These are phyloP conservation scores for Candida takata DNA, from an alignment of 805 yeast genomes.

Conservation along the genomic window DNA sequence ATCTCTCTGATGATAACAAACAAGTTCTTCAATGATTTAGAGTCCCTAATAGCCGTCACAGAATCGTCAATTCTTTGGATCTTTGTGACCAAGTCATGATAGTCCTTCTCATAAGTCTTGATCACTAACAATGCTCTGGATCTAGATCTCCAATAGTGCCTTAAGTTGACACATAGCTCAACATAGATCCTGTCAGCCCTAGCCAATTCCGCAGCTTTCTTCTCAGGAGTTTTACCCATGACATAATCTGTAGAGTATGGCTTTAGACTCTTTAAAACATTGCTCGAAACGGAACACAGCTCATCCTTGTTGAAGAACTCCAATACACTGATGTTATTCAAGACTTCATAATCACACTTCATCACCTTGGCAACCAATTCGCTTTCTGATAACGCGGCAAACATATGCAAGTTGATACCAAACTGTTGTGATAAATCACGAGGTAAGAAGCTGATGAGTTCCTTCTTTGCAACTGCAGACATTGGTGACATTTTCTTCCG, in stretches of 20 bases:
- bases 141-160: constrained; percentile 88
- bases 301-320: constrained; percentile 79
- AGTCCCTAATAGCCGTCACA: constrained; percentile 53
- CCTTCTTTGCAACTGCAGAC: constrained; percentile 9
- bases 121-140: constrained; percentile 73
- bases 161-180: constrained; percentile 75
- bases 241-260: constrained; percentile 72
- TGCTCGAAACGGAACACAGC: constrained; percentile 66
- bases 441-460: constrained; percentile 57
- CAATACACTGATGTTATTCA: constrained; percentile 64
- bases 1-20: constrained; percentile 82
- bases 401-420: constrained; percentile 86
- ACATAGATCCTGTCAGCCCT: constrained; percentile 82
- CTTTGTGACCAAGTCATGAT: constrained; percentile 60
- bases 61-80: constrained; percentile 70
- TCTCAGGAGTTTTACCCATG: constrained; percentile 42
- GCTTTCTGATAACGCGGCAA: constrained; percentile 51
- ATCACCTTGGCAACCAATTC: constrained; percentile 66
- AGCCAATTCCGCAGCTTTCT: constrained; percentile 70
- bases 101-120: constrained; percentile 71
- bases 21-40: constrained; percentile 62
- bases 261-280: constrained; percentile 60
- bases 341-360: constrained; percentile 65
- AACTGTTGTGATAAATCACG: constrained; percentile 90
- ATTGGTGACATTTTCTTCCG: constrained; percentile 27